These are phyloP conservation scores for Forsythia viridissima DNA, from an alignment of 257 asterid species.

Conservation along the genomic window DNA sequence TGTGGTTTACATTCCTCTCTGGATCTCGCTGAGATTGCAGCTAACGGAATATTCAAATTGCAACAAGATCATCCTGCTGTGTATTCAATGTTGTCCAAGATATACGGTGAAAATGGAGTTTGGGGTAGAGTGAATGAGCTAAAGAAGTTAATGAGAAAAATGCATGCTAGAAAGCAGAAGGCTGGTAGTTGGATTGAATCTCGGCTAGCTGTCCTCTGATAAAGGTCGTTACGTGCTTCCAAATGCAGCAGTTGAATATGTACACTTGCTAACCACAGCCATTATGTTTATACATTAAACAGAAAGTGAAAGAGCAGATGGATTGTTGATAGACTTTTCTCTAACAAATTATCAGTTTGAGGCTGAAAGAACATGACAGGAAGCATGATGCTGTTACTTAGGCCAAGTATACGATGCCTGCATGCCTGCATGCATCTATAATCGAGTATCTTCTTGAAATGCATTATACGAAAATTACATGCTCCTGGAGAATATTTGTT, in stretches of 20 bases:
- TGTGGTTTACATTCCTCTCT: slow-evolving; percentile 63
- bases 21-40: slow-evolving; percentile 61
- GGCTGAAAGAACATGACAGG: background rate
- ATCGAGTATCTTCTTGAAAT: no score
- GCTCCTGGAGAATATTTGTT: no score
- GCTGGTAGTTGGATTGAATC: slow-evolving; percentile 73
- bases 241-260: background rate
- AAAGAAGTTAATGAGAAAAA: slow-evolving; percentile 41
- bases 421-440: no score
- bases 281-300: background rate
- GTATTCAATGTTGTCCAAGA: slow-evolving; percentile 49
- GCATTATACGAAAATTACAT: no score
- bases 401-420: background rate
- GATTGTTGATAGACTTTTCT: background rate
- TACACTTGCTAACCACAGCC: background rate
- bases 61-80: slow-evolving; percentile 71
- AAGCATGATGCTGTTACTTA: no score
- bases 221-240: background rate
- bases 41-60: slow-evolving; percentile 46
- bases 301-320: background rate
- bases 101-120: slow-evolving; percentile 50
- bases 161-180: slow-evolving; percentile 57
- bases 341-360: background rate
- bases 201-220: background rate
- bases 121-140: slow-evolving; percentile 40